phyloP scores from a whole-genome alignment of 2,329 filamentous ascomycete species.

The Cladophialophora psammophila region DNA sequence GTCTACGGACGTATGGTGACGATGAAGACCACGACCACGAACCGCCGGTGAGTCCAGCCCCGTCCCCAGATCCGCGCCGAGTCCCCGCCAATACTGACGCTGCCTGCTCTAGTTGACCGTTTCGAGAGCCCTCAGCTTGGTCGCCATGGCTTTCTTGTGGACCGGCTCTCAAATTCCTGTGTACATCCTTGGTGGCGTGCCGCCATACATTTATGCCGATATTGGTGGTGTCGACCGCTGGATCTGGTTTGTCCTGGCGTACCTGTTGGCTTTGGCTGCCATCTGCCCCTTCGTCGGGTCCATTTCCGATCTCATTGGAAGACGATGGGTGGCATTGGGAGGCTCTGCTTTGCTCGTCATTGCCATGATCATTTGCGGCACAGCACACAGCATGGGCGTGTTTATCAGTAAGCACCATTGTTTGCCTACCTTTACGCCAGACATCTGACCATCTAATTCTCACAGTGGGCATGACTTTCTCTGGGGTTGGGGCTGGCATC shows the following conservation, averaged over 20 bases:
- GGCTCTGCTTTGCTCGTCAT: constrained; percentile 63
- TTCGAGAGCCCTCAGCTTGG: constrained; percentile 55
- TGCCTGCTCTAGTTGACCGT: constrained; percentile 48
- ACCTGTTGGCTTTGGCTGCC: constrained; percentile 63
- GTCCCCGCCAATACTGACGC: constrained; percentile 48
- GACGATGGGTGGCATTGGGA: constrained; percentile 65
- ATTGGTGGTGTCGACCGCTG: constrained; percentile 67
- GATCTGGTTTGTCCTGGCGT: constrained; percentile 66
- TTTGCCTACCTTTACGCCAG: constrained; percentile 10
- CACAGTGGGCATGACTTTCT: constrained; percentile 63
- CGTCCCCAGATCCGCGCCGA: neutral
- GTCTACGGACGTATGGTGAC: constrained; percentile 56
- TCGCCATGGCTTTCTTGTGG: constrained; percentile 68
- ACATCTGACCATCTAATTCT: constrained; percentile 20
- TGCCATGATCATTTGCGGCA: constrained; percentile 67
- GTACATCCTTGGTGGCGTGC: constrained; percentile 60
- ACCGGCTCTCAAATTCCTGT: constrained; percentile 67
- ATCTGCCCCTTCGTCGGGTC: constrained; percentile 71
- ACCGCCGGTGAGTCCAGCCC: constrained; percentile 49
- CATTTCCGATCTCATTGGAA: constrained; percentile 69
- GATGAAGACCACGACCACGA: constrained; percentile 58
- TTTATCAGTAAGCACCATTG: constrained; percentile 62
- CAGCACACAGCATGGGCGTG: constrained; percentile 65
- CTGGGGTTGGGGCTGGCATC: constrained; percentile 71
- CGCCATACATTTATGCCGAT: constrained; percentile 65